phyloP scores from a whole-genome alignment of 169 alveolate genomes.

The Cryptosporidium sp. region DNA sequence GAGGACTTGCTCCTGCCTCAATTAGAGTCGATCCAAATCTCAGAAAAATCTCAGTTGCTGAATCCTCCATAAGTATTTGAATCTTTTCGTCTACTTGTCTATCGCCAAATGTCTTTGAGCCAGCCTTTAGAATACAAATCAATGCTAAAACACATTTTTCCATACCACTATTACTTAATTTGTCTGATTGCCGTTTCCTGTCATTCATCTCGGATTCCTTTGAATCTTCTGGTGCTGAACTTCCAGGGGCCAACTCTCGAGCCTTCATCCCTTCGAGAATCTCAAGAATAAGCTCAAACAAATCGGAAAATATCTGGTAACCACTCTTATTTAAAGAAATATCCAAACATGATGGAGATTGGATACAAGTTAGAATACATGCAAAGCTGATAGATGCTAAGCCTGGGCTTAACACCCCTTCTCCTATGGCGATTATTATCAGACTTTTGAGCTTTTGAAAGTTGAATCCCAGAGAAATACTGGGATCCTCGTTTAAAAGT shows the following conservation, averaged over 20 bases:
- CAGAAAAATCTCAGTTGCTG: constrained; percentile 3
- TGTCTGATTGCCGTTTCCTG: neutral
- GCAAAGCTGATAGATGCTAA: neutral
- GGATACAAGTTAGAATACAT: constrained; percentile 14
- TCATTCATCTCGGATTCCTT: neutral
- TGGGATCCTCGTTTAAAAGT: neutral
- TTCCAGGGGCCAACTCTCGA: neutral
- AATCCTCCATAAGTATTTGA: neutral
- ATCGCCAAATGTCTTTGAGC: neutral
- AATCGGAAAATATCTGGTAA: constrained; percentile 56
- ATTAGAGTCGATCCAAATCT: neutral
- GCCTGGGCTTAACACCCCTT: neutral
- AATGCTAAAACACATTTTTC: neutral
- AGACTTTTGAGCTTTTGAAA: constrained; percentile 26
- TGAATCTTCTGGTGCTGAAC: neutral
- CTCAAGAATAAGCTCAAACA: constrained; percentile 42
- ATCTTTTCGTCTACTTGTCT: constrained; percentile 11
- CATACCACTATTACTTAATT: neutral
- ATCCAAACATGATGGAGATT: neutral
- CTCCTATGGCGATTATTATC: constrained; percentile 2
- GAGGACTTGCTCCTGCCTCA: neutral
- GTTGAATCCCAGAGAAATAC: constrained; percentile 11
- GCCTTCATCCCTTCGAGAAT: constrained; percentile 1
- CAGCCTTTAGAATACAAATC: neutral
- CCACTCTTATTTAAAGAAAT: neutral